Base-by-base conservation (phyloP, 2,329 filamentous ascomycete species). In the Aspergillus felis region DNA sequence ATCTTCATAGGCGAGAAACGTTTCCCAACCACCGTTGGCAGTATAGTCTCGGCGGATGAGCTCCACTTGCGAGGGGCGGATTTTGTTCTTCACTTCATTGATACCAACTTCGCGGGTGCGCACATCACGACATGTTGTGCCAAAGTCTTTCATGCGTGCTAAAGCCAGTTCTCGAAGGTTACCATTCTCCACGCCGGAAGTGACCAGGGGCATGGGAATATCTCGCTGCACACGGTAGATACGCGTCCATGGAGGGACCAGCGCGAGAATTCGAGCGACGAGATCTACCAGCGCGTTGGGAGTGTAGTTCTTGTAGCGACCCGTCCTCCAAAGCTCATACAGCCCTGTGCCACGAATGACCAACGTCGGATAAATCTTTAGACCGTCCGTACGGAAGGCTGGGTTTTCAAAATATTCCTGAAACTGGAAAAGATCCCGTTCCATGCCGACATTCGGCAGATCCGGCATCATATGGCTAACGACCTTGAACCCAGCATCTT, bases 381-480 rank as follows among this genome's bases (percentile, higher is more conserved):
- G 81, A 1, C 95, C 94, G 70, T 99, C 94, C 1, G 95, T 99
- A 58, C 94, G 85, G 79, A 99, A 99, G 46, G 87, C 91, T 0
- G 94, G 94, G 72, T 92, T 97, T 71, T 96, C 92, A 68, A 99
- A 99, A 74, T 99, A 99, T 72, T 99, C 95, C 62, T 91, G 85
- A 76, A 99, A 99, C 67, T 99, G 94, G 70, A 96, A 92, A 47
- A 99, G 81, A 71, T 99, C 94, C 67, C 94, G 88, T 77, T 99
- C 95, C 90, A 97, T 96, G 56, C 94, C 94, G 2, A 99, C 94
- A 68, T 99, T 99, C 3, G 94, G 94, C 50, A 99, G 78, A 72
- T 99, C 94, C 1, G 94, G 94, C 94, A 99, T 99, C 94, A 99
- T 99, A 77, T 99, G 94, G 64, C 91, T 96, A 61, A 99, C 94